phyloP scores from a whole-genome alignment of 2,329 filamentous ascomycete species.

The Claviceps monticola region DNA sequence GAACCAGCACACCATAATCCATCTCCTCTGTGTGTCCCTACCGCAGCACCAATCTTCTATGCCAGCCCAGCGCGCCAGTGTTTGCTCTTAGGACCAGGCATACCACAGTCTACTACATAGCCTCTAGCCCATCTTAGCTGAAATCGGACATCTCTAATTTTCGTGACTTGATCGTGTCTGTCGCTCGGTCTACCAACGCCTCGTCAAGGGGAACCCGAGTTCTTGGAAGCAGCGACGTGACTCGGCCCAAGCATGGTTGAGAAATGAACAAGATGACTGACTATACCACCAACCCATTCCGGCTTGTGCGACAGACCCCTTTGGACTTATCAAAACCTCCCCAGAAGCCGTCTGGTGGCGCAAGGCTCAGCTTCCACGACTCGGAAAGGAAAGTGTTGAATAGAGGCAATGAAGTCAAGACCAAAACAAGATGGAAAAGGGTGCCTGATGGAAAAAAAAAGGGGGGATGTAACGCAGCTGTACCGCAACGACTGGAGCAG shows the following conservation, averaged over 20 bases:
- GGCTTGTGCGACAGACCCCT: neutral
- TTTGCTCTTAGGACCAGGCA: neutral
- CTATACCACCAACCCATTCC: neutral
- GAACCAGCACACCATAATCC: neutral
- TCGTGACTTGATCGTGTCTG: neutral
- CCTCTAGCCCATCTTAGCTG: too few species aligned
- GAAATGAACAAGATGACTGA: neutral
- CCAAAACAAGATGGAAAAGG: slow-evolving; percentile 16
- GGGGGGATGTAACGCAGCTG: slow-evolving; percentile 16
- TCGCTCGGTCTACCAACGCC: neutral
- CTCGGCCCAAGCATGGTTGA: neutral
- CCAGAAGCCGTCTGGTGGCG: slow-evolving; percentile 21
- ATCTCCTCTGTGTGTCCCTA: neutral
- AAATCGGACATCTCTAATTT: neutral
- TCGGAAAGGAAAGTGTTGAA: slow-evolving; percentile 7
- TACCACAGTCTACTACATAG: neutral
- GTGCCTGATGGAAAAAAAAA: slow-evolving; percentile 10
- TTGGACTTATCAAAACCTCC: slow-evolving; percentile 16
- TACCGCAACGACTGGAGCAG: slow-evolving; percentile 23
- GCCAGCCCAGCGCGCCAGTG: neutral
- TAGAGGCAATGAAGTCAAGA: slow-evolving; percentile 10
- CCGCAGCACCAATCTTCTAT: neutral
- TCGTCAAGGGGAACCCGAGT: neutral
- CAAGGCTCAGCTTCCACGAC: slow-evolving; percentile 13
- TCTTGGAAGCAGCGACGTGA: neutral